Conservation (phyloP, 2,329 filamentous ascomycete genomes). For the Lasiodiplodia sp. region DNA sequence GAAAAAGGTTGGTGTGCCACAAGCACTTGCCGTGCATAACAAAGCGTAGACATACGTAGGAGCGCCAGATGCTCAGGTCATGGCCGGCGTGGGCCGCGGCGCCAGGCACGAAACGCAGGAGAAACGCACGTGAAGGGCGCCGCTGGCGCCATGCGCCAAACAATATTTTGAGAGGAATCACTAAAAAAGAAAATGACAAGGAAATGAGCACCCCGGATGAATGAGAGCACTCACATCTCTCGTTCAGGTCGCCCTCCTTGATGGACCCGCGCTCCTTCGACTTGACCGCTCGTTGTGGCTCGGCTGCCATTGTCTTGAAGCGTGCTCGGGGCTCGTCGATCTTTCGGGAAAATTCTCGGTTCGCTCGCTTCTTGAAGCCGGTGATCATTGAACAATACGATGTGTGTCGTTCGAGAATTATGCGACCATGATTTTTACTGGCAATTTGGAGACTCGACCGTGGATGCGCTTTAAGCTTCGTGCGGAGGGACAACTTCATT, state of each 20-base stretch:
- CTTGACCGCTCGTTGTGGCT: constrained; percentile 31
- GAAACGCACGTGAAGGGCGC: constrained; percentile 10
- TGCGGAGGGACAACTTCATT: neutral
- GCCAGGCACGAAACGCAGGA: constrained; percentile 1
- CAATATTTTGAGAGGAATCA: neutral
- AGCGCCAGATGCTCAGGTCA: neutral
- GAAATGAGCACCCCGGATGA: neutral
- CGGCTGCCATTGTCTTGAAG: constrained; percentile 27
- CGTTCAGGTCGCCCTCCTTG: constrained; percentile 47
- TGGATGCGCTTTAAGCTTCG: neutral
- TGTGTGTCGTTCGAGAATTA: neutral
- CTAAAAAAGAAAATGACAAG: neutral
- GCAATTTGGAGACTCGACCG: neutral
- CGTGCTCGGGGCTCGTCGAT: constrained; percentile 24
- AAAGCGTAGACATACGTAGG: neutral
- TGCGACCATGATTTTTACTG: neutral
- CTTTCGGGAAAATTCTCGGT: constrained; percentile 27
- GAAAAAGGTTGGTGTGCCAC: neutral
- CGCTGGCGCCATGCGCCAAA: neutral
- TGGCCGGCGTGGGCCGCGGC: neutral
- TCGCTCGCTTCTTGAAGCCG: constrained; percentile 21
- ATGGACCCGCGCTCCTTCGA: constrained; percentile 51
- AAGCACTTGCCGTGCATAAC: neutral
- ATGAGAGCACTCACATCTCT: constrained; percentile 41
- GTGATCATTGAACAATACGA: constrained; percentile 11